These are phyloP conservation scores for Petunia axillaris DNA, from an alignment of 257 asterid genomes.

Conservation along the genomic window DNA sequence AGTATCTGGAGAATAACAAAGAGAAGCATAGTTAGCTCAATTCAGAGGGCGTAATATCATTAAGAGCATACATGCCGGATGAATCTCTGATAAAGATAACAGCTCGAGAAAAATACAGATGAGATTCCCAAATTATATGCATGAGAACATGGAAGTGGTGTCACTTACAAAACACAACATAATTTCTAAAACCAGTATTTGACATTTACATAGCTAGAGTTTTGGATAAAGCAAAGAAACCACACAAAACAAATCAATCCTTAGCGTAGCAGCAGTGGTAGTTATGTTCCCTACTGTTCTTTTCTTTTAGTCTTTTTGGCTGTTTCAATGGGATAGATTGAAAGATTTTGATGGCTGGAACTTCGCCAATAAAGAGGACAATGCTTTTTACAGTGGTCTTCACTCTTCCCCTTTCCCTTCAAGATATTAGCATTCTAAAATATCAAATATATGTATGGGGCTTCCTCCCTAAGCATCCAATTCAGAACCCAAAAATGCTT, in stretches of 20 bases:
- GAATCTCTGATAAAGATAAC: constrained; percentile 11
- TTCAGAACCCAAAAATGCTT: not conserved
- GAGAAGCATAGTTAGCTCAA: constrained; percentile 23
- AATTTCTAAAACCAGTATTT: not conserved
- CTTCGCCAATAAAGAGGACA: not conserved
- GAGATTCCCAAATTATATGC: not conserved
- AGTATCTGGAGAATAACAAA: constrained; percentile 54
- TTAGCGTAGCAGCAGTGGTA: not conserved
- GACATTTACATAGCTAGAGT: constrained; percentile 2
- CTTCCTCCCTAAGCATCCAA: not conserved
- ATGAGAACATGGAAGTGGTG: not conserved
- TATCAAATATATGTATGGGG: not conserved
- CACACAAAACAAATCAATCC: not conserved
- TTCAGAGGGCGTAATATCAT: constrained; percentile 17
- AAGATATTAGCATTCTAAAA: not conserved
- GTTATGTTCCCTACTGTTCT: not conserved
- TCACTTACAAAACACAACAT: not conserved
- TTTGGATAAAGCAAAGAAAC: not conserved
- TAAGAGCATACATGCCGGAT: not conserved
- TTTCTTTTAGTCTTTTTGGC: not conserved
- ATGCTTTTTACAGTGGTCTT: not conserved
- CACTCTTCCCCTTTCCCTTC: not conserved
- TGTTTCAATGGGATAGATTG: not conserved
- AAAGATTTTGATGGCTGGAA: not conserved
- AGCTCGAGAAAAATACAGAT: not conserved